Conservation (phyloP, 352 stramenopile species). For the Elongisporangium anandrum region DNA sequence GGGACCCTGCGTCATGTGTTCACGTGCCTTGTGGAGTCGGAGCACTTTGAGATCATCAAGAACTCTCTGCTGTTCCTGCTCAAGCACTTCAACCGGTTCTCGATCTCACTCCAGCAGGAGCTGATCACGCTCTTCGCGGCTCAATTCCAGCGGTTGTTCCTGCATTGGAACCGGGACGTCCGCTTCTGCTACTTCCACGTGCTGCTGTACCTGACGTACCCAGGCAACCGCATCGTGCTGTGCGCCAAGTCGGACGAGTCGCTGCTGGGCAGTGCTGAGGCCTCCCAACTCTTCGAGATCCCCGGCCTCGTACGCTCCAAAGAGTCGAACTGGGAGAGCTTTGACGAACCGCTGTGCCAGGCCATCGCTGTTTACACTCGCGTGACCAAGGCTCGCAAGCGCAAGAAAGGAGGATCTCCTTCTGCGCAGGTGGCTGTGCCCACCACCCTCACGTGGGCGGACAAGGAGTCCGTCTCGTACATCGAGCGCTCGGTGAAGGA, state of each 20-base stretch:
- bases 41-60: slow-evolving; percentile 76
- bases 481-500: slow-evolving; percentile 55
- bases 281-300: slow-evolving; percentile 65
- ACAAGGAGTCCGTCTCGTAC: slow-evolving; percentile 28
- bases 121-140: slow-evolving; percentile 41
- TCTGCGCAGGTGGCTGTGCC: slow-evolving; percentile 5
- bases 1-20: slow-evolving; percentile 48
- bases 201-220: slow-evolving; percentile 76
- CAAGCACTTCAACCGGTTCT: slow-evolving; percentile 51
- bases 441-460: slow-evolving; percentile 29
- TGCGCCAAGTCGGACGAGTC: slow-evolving; percentile 66
- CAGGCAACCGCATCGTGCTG: slow-evolving; percentile 71
- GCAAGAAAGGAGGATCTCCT: slow-evolving; percentile 1
- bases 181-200: slow-evolving; percentile 82
- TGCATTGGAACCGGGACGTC: slow-evolving; percentile 84
- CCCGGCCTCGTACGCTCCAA: slow-evolving; percentile 45
- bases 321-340: slow-evolving; percentile 47
- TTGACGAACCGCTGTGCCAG: slow-evolving; percentile 55
- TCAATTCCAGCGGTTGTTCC: slow-evolving; percentile 61
- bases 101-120: slow-evolving; percentile 45
- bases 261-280: slow-evolving; percentile 53
- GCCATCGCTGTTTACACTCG: slow-evolving; percentile 46
- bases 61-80: slow-evolving; percentile 62
- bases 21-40: slow-evolving; percentile 51
- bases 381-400: slow-evolving; percentile 25